These are phyloP conservation scores for Trypanosoma boissoni DNA, from an alignment of 208 protist species.

Conservation along the genomic window DNA sequence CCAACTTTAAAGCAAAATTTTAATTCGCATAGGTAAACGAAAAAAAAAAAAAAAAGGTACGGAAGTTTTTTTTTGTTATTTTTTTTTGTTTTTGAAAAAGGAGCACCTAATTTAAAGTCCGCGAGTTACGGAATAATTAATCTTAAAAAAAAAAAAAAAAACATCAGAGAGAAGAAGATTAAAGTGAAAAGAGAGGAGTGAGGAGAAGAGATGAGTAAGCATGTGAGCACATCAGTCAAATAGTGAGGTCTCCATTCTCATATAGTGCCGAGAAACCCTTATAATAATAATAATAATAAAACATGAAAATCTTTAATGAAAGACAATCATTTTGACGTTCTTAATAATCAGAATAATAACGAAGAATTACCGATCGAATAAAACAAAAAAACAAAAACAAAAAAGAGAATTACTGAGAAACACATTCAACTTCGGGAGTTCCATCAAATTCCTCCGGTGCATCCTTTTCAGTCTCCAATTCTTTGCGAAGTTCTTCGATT, in stretches of 20 bases:
- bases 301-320: background rate
- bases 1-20: background rate
- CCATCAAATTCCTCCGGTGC: conserved; percentile 38
- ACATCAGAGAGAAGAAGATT: background rate
- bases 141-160: background rate
- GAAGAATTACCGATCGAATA: background rate
- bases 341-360: background rate
- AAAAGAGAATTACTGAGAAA: conserved; percentile 34
- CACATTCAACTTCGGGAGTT: conserved; percentile 32
- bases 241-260: too few relatives aligned
- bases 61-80: too few relatives aligned
- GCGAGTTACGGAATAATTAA: background rate
- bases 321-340: background rate
- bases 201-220: too few relatives aligned
- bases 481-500: conserved; percentile 33
- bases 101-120: conserved; percentile 1
- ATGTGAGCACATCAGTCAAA: too few relatives aligned
- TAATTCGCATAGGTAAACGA: background rate
- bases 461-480: conserved; percentile 52
- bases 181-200: background rate
- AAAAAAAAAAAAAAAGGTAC: background rate
- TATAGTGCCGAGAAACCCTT: too few relatives aligned
- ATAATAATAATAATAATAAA: conserved; percentile 5
- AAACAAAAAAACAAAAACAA: background rate
- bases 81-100: too few relatives aligned